Conservation (phyloP, 2,329 filamentous ascomycete species). For the Rutstroemia sydowiana region DNA sequence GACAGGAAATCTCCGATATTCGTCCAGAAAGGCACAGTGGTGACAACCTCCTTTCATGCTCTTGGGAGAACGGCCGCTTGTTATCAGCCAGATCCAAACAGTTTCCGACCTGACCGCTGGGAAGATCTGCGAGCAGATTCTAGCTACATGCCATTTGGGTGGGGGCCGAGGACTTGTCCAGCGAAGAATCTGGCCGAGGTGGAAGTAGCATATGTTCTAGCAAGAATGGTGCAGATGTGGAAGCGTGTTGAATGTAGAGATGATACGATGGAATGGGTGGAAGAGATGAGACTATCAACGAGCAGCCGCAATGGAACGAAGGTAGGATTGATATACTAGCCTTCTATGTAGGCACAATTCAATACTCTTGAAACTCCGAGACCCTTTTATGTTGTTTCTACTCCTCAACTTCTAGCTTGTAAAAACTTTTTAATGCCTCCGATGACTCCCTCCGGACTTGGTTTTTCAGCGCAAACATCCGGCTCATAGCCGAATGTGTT, state of each 20-base stretch:
- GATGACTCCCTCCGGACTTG: constrained; percentile 73
- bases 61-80: background rate
- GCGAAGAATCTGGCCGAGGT: background rate
- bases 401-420: background rate
- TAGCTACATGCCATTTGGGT: background rate
- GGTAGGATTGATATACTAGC: too few species aligned
- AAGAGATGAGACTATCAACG: background rate
- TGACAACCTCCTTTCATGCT: background rate
- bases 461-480: constrained; percentile 73
- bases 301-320: too few species aligned
- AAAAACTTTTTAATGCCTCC: constrained; percentile 49
- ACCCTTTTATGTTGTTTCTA: too few species aligned
- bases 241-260: background rate
- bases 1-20: background rate
- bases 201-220: background rate
- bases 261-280: background rate
- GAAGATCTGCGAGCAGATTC: background rate
- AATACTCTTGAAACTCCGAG: too few species aligned
- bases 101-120: background rate
- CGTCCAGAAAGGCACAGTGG: background rate
- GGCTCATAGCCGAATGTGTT: constrained; percentile 59
- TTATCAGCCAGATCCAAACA: background rate
- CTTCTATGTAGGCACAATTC: too few species aligned
- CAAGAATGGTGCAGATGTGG: background rate
- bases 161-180: background rate